phyloP scores from a whole-genome alignment of 345 rosid species.

The Dipteronia dyeriana region DNA sequence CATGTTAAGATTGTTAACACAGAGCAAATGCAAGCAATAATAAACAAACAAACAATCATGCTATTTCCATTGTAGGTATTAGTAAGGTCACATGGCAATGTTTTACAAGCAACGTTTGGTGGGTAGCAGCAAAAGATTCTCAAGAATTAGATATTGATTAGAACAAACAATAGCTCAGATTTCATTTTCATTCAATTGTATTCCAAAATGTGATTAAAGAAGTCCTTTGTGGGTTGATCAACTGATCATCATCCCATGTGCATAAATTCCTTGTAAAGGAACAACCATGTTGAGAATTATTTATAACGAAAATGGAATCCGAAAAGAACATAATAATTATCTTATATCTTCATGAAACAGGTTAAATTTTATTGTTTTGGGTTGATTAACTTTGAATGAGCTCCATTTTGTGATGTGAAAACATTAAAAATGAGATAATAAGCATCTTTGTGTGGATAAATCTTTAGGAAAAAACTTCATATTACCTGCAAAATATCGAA shows the following conservation, averaged over 20 bases:
- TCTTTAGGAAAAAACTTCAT: neutral
- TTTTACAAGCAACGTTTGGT: neutral
- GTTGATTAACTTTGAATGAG: neutral
- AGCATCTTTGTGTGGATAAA: neutral
- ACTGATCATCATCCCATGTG: constrained; percentile 17
- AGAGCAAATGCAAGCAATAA: neutral
- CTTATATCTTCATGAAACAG: neutral
- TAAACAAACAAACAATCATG: neutral
- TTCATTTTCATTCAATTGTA: neutral
- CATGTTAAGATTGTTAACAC: neutral
- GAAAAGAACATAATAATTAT: too few relatives aligned
- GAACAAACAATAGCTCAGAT: constrained; percentile 7
- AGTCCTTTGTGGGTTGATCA: neutral
- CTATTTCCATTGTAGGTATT: neutral
- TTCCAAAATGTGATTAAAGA: constrained; percentile 1
- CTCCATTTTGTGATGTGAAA: neutral
- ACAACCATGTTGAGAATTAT: neutral
- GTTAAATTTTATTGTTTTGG: neutral
- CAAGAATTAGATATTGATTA: neutral
- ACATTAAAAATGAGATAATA: neutral
- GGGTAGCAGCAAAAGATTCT: neutral
- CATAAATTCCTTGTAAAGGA: constrained; percentile 13
- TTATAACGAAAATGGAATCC: neutral
- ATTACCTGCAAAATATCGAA: constrained; percentile 85
- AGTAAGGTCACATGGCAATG: constrained; percentile 17